A percentile compares a stretch with the other conserved stretches of the same genome.
Evolutionary conservation across 2,329 filamentous ascomycete genomes (phyloP).

Genomic region (Talaromyces sp.): DNA sequence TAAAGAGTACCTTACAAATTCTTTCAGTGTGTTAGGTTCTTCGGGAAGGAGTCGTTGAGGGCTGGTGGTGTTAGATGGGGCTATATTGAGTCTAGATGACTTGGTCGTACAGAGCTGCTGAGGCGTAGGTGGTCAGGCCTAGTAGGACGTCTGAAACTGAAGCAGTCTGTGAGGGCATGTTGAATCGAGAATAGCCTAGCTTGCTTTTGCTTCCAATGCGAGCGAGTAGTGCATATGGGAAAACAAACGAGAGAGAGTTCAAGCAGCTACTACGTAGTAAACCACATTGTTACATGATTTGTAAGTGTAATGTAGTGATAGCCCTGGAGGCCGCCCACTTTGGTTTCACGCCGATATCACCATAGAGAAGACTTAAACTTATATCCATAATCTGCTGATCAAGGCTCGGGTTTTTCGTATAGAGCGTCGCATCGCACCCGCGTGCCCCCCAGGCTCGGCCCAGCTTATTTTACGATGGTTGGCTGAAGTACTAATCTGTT

Average conservation of each 20-base stretch:
- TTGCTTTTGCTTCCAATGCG: not conserved
- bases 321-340: no score
- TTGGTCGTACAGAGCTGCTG: not conserved
- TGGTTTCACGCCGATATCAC: not conserved
- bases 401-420: not conserved
- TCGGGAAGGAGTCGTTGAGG: not conserved
- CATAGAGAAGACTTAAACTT: not conserved
- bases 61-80: not conserved
- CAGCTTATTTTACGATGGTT: not conserved
- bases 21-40: not conserved
- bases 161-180: not conserved
- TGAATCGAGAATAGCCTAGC: not conserved
- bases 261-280: not conserved
- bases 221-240: no score
- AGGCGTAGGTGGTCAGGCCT: not conserved
- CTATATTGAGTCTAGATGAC: not conserved
- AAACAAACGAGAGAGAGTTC: no score
- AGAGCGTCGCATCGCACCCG: not conserved
- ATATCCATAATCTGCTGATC: not conserved
- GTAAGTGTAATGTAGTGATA: not conserved
- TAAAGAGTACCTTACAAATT: no score
- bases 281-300: not conserved
- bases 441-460: not conserved
- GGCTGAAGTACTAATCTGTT: not conserved
- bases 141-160: not conserved